These are phyloP conservation scores for Trichoderma sp. DNA, from an alignment of 2,329 filamentous ascomycete species.

Conservation along the genomic window DNA sequence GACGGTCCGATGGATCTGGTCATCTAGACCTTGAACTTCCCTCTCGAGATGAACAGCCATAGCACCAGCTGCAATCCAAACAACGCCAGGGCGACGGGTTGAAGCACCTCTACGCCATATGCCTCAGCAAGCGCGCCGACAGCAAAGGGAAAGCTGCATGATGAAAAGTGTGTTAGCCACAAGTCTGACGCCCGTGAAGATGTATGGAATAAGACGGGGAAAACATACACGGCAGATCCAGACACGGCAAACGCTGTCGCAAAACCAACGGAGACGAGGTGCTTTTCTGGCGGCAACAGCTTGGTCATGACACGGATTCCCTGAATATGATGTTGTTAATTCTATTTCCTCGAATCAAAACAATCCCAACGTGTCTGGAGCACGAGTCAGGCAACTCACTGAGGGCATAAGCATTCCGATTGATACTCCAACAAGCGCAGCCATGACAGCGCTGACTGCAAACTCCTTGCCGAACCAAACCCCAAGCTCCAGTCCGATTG, in stretches of 20 bases:
- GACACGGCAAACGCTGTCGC: conserved; percentile 74
- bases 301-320: conserved; percentile 52
- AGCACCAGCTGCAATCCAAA: conserved; percentile 37
- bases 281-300: conserved; percentile 69
- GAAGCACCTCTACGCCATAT: conserved; percentile 55
- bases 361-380: neutral
- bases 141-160: conserved; percentile 56
- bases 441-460: conserved; percentile 71
- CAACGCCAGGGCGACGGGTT: conserved; percentile 36
- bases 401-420: conserved; percentile 22
- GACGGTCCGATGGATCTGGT: neutral
- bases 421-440: conserved; percentile 42
- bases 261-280: conserved; percentile 79
- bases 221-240: conserved; percentile 60
- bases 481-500: conserved; percentile 66
- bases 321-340: neutral
- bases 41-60: conserved; percentile 13
- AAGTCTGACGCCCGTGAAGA: neutral
- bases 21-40: conserved; percentile 6
- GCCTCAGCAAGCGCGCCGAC: conserved; percentile 67
- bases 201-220: neutral
- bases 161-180: neutral
- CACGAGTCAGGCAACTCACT: neutral
- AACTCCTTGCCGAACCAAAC: conserved; percentile 83
- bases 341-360: neutral